phyloP scores from a whole-genome alignment of 495 filamentous ascomycete species.

The Durotheca rogersii region DNA sequence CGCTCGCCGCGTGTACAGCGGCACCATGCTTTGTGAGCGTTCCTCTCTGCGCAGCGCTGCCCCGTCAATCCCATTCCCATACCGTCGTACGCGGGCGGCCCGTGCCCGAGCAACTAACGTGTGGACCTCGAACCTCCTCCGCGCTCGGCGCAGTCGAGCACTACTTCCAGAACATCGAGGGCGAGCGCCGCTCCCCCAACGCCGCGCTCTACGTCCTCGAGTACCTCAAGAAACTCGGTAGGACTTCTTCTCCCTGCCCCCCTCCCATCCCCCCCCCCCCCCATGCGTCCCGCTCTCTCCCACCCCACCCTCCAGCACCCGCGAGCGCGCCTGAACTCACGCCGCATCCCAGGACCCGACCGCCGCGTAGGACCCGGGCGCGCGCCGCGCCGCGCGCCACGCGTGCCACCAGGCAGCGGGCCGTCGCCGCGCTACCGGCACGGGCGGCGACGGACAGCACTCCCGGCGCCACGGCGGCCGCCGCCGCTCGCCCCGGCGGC shows the following conservation, averaged over 20 bases:
- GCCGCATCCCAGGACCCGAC: background rate
- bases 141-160: slow-evolving; percentile 42
- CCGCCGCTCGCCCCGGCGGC: background rate
- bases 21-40: slow-evolving; percentile 42
- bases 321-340: no score
- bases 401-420: background rate
- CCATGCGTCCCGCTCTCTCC: no score
- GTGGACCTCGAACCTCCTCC: no score
- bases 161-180: slow-evolving; percentile 44
- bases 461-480: background rate
- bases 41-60: no score
- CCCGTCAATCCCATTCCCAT: no score
- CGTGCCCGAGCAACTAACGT: slow-evolving; percentile 11
- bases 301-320: no score
- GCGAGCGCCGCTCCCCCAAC: slow-evolving; percentile 36
- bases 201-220: slow-evolving; percentile 27
- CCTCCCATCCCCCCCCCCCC: no score
- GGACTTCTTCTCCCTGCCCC: background rate
- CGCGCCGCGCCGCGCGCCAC: background rate
- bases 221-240: slow-evolving; percentile 32
- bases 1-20: slow-evolving; percentile 38
- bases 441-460: background rate
- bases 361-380: background rate
- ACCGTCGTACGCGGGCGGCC: background rate
- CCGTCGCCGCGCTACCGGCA: background rate